Evolutionary conservation across 495 filamentous ascomycete genomes (phyloP).

Genomic region (Geopyxis carbonaria): DNA sequence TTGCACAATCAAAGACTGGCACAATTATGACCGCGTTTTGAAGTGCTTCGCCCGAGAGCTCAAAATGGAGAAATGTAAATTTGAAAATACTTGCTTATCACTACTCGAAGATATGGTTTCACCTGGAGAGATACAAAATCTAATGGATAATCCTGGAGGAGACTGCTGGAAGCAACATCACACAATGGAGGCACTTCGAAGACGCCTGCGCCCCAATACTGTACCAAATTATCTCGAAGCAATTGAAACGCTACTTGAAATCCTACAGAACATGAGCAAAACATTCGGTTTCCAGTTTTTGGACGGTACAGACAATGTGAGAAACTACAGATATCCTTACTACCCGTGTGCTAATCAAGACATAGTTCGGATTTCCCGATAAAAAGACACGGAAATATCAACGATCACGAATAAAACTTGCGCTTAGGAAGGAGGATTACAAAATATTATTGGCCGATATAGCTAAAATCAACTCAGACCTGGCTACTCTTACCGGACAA

Average conservation of each 20-base stretch:
- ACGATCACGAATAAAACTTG: constrained; percentile 14
- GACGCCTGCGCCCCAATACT: constrained; percentile 13
- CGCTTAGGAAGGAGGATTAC: constrained; percentile 10
- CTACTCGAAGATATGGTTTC: constrained; percentile 19
- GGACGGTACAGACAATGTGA: background rate
- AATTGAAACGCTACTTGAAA: constrained; percentile 8
- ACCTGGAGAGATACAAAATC: constrained; percentile 7
- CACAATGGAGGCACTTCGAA: constrained; percentile 11
- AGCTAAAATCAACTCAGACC: constrained; percentile 10
- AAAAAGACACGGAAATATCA: constrained; percentile 9
- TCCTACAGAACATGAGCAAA: constrained; percentile 11
- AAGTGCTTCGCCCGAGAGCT: constrained; percentile 6
- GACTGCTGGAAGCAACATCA: constrained; percentile 14
- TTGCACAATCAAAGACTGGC: constrained; percentile 1
- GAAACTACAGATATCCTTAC: too few species aligned
- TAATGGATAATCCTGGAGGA: constrained; percentile 16
- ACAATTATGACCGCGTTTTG: background rate
- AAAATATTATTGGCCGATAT: constrained; percentile 8
- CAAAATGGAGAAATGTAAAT: constrained; percentile 13
- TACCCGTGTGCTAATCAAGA: too few species aligned
- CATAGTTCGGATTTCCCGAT: constrained; percentile 5
- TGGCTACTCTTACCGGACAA: constrained; percentile 6
- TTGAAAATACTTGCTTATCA: constrained; percentile 17
- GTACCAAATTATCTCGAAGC: constrained; percentile 9
- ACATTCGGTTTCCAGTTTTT: constrained; percentile 12